Conservation (phyloP, 1,284 basidiomycete genomes). For the Agroathelia rolfsii region DNA sequence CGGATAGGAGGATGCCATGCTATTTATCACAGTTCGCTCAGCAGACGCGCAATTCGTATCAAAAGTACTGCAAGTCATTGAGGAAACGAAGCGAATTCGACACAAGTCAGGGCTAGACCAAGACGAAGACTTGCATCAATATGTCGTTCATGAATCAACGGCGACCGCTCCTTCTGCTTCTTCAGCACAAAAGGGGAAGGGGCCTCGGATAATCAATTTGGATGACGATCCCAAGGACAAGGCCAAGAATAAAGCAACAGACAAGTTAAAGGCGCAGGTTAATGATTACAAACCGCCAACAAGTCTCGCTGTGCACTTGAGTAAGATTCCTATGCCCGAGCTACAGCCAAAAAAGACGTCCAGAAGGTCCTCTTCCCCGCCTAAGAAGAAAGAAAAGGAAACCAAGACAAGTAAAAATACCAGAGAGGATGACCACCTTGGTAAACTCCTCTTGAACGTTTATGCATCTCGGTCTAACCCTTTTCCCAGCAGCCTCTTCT, state of each 20-base stretch:
- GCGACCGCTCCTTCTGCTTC: no score
- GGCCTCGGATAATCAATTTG: constrained; percentile 58
- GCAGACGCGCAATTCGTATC: constrained; percentile 56
- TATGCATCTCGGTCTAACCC: constrained; percentile 1
- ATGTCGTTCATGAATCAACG: constrained; percentile 73
- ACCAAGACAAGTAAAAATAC: constrained; percentile 16
- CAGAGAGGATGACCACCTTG: constrained; percentile 14
- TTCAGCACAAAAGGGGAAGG: constrained; percentile 34
- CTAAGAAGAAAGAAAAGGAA: constrained; percentile 11
- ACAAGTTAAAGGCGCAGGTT: no score
- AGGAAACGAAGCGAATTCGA: constrained; percentile 65
- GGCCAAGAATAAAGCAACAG: constrained; percentile 26
- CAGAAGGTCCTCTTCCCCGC: constrained; percentile 1
- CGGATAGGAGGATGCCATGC: constrained; percentile 62
- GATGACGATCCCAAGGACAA: constrained; percentile 35
- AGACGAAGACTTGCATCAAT: constrained; percentile 65
- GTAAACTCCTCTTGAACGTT: background rate
- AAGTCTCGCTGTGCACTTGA: constrained; percentile 60
- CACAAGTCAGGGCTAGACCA: constrained; percentile 53
- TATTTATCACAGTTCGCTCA: constrained; percentile 67
- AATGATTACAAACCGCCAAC: constrained; percentile 63
- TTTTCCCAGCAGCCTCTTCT: constrained; percentile 6
- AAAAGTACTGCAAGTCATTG: constrained; percentile 71
- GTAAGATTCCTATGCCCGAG: constrained; percentile 78
- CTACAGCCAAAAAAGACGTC: constrained; percentile 39